Base-by-base conservation (phyloP, 208 protist genomes). In the Wallacemonas sp. region DNA sequence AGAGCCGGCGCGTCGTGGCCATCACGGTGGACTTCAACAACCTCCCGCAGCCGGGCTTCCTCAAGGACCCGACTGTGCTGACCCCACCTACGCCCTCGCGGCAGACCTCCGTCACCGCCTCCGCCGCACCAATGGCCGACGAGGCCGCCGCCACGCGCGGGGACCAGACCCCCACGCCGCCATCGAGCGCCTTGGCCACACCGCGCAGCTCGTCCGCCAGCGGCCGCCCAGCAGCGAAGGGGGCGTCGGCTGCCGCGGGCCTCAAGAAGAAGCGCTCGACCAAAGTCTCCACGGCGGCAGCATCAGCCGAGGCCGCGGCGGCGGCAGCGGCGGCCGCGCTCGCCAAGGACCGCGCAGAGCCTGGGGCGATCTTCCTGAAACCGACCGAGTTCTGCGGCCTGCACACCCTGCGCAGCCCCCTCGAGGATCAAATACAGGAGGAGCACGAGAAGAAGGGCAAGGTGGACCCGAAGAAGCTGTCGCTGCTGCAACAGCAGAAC, bases 1-100 rank as follows among this genome's bases (percentile, higher is more conserved):
- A 77, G 39, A 85, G 84, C 61, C 81, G 67, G 5, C 75, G 82
- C 26, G 67, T 97, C 23, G 52, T 82, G 20, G 74, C 77, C 29
- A 71, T 94, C 25, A 64, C 72, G 0, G 81, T 94, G 63, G 92
- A 97, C 77, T 97, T 95, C 72, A 97, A 97, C 76, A 39, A 62
- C 61, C 20, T 67, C n/a, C 3, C 59, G 7, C 23, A 61, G 23
- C 70, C 73, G 29, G 81, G 84, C n/a, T 83, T 91, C 54, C 78
- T 74, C 36, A 57, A 33, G 11, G 85, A 85, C 33, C 77, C 81
- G 8, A 86, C 81, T 20, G 33, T 71, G 57, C 38, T 26, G 41
- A 22, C 33, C 5, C 18, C 33, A 41, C 20, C 45, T 44, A 18
- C 10, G 44, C 31, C 32, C 7, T 42, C 48, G 7, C 20, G 14